Conservation (phyloP, 345 rosid genomes). For the Viola odorata region DNA sequence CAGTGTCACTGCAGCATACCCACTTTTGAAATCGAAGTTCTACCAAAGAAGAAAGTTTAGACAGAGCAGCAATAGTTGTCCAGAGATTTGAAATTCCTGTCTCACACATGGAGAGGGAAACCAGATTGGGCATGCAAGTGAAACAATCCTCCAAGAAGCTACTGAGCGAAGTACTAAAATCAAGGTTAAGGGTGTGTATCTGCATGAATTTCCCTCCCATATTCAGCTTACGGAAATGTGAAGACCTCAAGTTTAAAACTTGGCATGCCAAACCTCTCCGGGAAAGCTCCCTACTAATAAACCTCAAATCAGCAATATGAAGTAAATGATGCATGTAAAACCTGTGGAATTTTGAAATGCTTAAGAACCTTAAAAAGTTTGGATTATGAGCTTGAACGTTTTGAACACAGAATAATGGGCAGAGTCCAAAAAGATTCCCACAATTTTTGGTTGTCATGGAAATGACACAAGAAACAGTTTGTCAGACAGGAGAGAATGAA, state of each 20-base stretch:
- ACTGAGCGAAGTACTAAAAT: conserved; percentile 50
- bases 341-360: background rate
- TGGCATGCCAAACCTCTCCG: conserved; percentile 63
- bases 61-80: conserved; percentile 73
- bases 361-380: background rate
- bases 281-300: conserved; percentile 56
- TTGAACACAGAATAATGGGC: background rate
- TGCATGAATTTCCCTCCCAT: conserved; percentile 64
- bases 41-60: conserved; percentile 57
- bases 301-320: conserved; percentile 18
- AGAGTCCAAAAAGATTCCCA: background rate
- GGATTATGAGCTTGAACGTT: background rate
- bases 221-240: conserved; percentile 64
- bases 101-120: conserved; percentile 72
- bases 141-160: conserved; percentile 82
- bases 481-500: too few relatives aligned
- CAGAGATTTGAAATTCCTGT: conserved; percentile 78
- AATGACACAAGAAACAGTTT: background rate
- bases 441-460: background rate
- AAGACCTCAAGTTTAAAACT: conserved; percentile 61
- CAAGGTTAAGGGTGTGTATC: conserved; percentile 66
- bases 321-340: background rate
- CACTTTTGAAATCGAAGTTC: conserved; percentile 75
- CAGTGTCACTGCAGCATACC: conserved; percentile 53
- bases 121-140: conserved; percentile 72